phyloP scores from a whole-genome alignment of 2,329 filamentous ascomycete genomes.

The Aurifilum marmelostoma region DNA sequence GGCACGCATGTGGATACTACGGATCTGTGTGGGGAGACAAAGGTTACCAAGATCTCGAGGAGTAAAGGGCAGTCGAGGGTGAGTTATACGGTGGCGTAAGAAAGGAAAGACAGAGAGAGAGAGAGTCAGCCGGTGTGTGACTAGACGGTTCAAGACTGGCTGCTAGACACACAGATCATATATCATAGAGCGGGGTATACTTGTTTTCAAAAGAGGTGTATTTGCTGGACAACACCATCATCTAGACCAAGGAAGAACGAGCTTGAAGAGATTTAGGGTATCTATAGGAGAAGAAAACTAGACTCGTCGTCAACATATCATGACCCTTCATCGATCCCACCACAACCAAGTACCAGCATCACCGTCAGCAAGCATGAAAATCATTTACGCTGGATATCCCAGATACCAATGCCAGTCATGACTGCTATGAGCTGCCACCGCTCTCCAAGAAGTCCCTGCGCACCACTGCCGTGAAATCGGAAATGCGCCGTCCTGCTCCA shows the following conservation, averaged over 20 bases:
- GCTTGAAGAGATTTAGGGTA: neutral
- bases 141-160: too few species aligned
- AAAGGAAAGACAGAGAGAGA: neutral
- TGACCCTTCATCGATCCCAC: too few species aligned
- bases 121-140: too few species aligned
- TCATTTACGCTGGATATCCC: neutral
- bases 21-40: conserved; percentile 60
- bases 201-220: neutral
- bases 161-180: too few species aligned
- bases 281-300: neutral
- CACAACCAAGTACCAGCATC: neutral
- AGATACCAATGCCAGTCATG: conserved; percentile 17
- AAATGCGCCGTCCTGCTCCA: neutral
- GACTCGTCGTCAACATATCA: neutral
- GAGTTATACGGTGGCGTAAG: conserved; percentile 41
- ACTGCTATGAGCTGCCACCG: conserved; percentile 14
- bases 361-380: neutral
- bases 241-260: neutral
- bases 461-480: conserved; percentile 15
- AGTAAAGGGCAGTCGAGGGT: conserved; percentile 66
- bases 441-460: conserved; percentile 10
- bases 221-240: neutral
- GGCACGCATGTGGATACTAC: conserved; percentile 72
- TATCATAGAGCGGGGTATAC: too few species aligned
- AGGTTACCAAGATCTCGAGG: conserved; percentile 68